These are phyloP conservation scores for Blastobotrys serpentis DNA, from an alignment of 1,139 yeast genomes.

Conservation along the genomic window DNA sequence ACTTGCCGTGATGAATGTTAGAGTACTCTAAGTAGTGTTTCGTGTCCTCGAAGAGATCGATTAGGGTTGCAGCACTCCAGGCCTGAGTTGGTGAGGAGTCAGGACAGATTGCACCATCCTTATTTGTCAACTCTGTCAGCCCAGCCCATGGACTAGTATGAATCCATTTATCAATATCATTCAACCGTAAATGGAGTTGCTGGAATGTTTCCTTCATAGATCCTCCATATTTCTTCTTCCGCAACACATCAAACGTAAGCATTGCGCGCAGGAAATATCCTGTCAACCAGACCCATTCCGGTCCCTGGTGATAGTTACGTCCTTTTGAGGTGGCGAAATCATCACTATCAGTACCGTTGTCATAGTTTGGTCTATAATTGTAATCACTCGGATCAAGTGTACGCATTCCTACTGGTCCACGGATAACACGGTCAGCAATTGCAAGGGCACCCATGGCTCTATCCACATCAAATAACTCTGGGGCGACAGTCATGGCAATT, in stretches of 20 bases:
- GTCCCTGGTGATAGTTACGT: conserved; percentile 96
- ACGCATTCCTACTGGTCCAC: conserved; percentile 91
- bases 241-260: conserved; percentile 49
- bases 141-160: conserved; percentile 86
- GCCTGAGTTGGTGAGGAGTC: conserved; percentile 97
- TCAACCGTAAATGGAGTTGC: conserved; percentile 52
- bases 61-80: conserved; percentile 85
- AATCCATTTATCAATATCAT: conserved; percentile 69
- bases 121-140: conserved; percentile 85
- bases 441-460: conserved; percentile 63
- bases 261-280: conserved; percentile 87
- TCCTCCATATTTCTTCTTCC: conserved; percentile 25
- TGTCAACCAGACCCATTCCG: conserved; percentile 94
- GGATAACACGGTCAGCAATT: conserved; percentile 66
- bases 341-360: conserved; percentile 71
- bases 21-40: conserved; percentile 3
- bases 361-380: conserved; percentile 87
- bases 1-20: conserved; percentile 1
- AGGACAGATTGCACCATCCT: conserved; percentile 72
- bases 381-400: conserved; percentile 91
- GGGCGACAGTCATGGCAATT: conserved; percentile 90
- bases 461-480: conserved; percentile 71
- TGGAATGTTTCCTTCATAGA: conserved; percentile 41
- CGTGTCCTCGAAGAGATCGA: conserved; percentile 73
- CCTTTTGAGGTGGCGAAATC: conserved; percentile 96